Evolutionary conservation across 1,284 basidiomycete species (phyloP), one percentile per base, ranked within the genome.

Genomic region (Tremellales sp.): DNA sequence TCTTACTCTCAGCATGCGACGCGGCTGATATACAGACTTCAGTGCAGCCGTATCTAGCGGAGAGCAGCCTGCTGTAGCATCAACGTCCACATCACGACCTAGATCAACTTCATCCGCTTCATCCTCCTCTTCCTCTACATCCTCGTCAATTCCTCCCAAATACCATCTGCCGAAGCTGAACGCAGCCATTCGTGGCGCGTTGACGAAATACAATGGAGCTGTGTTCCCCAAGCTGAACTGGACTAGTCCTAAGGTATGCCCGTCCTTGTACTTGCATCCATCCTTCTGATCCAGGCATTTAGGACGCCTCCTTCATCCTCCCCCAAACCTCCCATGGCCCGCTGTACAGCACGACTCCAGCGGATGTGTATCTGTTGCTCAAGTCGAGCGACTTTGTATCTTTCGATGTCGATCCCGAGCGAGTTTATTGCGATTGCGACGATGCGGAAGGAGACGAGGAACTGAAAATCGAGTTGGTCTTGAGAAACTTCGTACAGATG

Each of bases 201-300:
- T 97, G 12, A 60, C 72, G 22, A 73, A 80, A 48, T 93, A 90
- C 42, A 61, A 62, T 55, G 85, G 81, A 2, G 83, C 86, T 3
- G 85, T 95, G 7, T 97, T 98, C 63, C 92, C 94, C 0, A 98
- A 98, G 69, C 79, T 95, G 42, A 95, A 94, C 64, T 94, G 92
- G 75, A 89, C 90, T 3, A 84, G 87, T 14, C 91, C 91, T 24
- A 84, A 85, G 74, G 91, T 87, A 57, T 43, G 76, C 66, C 52
- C 18, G n/a, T 36, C 29, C 40, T n/a, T 45, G 14, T 9, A 39
- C 27, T 25, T 36, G 18, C 22, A 36, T 34, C 38, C 22, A 19
- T 32, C 27, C 35, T 35, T 27, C 19, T 42, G 13, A 37, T 45
- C 29, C n/a, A n/a, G n/a, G n/a, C n/a, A n/a, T 31, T 24, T 55